Evolutionary conservation across 2,329 filamentous ascomycete genomes (phyloP), one percentile per base, ranked within the genome.

Genomic region (Tolypocladium endophyticum): DNA sequence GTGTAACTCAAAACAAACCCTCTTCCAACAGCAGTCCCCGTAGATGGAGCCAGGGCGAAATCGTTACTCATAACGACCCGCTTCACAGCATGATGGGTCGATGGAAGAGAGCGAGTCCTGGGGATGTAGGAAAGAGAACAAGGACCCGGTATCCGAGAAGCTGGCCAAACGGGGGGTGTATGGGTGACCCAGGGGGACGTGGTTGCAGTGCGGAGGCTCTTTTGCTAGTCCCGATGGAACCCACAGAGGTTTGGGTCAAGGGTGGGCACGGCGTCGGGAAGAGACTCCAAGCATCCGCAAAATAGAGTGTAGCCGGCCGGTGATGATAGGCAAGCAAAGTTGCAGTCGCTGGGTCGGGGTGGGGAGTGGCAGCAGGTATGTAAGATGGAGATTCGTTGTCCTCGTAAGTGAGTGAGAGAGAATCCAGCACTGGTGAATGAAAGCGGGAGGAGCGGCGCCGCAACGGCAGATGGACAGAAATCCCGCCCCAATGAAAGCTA

Each of bases 1-100:
- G 57, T 45, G 59, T 54, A 33, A 59, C 56, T 45, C 38, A 18
- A 30, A 16, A 53, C 20, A 35, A 57, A 59, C 41, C 55, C 56
- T 55, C 54, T 59, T 58, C 56, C 58, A 39, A 57, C 55, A 68
- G 63, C 65, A 71, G 69, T 72, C 69, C 69, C 69, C 68, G 65
- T 72, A 65, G 68, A 71, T 67, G 66, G 66, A 70, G 66, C 61
- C 66, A 67, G 63, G 62, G 62, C 63, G 62, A 64, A 62, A 61
- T 60, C 63, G 67, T 63, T 67, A 65, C 66, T 73, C 73, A 74
- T 74, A 69, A 67, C 73, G 73, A 72, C 69, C 69, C 68, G 69
- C 68, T 67, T 64, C 63, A 62, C 65, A 67, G 66, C 68, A 70
- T 69, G 63, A 65, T 69, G 66, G 65, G 66, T 63, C 54, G 36